A percentile compares a stretch with the other conserved stretches of the same genome.
Conservation (phyloP, 805 yeast species). For the Yarrowia divulgata region DNA sequence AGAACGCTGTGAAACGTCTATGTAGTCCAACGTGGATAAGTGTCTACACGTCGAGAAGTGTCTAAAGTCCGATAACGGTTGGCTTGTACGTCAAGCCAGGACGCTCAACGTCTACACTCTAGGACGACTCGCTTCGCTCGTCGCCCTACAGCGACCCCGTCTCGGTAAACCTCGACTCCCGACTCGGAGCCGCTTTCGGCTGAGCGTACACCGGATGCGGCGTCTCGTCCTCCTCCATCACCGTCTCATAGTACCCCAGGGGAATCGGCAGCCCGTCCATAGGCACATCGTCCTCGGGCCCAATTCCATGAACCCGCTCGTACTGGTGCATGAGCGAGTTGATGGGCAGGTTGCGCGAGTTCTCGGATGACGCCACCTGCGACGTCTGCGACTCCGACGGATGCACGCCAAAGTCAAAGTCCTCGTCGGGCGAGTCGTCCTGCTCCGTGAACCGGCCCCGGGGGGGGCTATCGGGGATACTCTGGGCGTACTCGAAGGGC, state of each 20-base stretch:
- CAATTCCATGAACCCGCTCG: slow-evolving; percentile 38
- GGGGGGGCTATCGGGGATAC: slow-evolving; percentile 20
- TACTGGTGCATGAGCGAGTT: slow-evolving; percentile 40
- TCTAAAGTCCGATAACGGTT: no score
- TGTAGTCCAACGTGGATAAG: no score
- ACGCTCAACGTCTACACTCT: no score
- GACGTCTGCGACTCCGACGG: slow-evolving; percentile 30
- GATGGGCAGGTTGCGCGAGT: slow-evolving; percentile 36
- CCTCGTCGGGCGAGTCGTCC: slow-evolving; percentile 28
- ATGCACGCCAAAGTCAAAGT: slow-evolving; percentile 22
- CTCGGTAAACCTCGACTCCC: slow-evolving; percentile 34
- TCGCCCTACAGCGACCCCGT: slow-evolving; percentile 29
- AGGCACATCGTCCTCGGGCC: slow-evolving; percentile 36
- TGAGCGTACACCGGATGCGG: slow-evolving; percentile 37
- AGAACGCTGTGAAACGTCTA: no score
- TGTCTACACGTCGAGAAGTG: no score
- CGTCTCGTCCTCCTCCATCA: slow-evolving; percentile 39
- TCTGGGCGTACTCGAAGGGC: slow-evolving; percentile 25
- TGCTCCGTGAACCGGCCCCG: slow-evolving; percentile 27
- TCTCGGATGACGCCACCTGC: slow-evolving; percentile 6
- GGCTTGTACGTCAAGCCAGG: no score
- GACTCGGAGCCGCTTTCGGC: slow-evolving; percentile 33
- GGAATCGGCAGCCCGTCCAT: slow-evolving; percentile 36
- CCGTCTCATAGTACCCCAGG: slow-evolving; percentile 38
- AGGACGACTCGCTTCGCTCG: no score